phyloP scores from a whole-genome alignment of 257 asterid genomes.

The Asclepias syriaca region DNA sequence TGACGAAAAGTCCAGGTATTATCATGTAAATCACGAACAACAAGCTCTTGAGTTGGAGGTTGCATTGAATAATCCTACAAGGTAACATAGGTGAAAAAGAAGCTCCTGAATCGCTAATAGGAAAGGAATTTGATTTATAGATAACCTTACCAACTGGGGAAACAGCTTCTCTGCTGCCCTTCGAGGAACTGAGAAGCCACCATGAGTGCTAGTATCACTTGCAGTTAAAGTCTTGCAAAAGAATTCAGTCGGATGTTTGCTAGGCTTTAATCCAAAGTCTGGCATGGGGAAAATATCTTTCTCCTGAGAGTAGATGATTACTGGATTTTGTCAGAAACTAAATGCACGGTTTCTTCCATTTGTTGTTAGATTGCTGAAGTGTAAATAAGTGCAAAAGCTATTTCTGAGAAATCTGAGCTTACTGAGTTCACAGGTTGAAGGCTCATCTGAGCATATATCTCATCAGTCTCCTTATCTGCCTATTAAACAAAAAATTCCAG shows the following conservation, averaged over 20 bases:
- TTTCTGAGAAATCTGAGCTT: slow-evolving; percentile 22
- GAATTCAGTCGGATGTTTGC: slow-evolving; percentile 85
- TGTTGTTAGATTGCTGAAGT: neutral
- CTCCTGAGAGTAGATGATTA: slow-evolving; percentile 42
- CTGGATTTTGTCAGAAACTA: slow-evolving; percentile 2
- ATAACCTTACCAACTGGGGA: slow-evolving; percentile 62
- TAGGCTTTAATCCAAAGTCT: slow-evolving; percentile 66
- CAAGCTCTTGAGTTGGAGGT: slow-evolving; percentile 96
- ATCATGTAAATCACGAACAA: slow-evolving; percentile 84
- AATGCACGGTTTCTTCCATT: neutral
- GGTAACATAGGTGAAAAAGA: neutral
- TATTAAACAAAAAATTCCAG: slow-evolving; percentile 25
- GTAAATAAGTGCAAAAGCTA: slow-evolving; percentile 3
- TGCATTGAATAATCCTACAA: slow-evolving; percentile 86
- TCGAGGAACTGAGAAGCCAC: slow-evolving; percentile 96
- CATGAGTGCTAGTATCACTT: slow-evolving; percentile 97
- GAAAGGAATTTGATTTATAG: neutral
- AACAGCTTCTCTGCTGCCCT: slow-evolving; percentile 96
- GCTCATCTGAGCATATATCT: slow-evolving; percentile 93
- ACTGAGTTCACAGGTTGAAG: slow-evolving; percentile 88
- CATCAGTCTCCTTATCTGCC: slow-evolving; percentile 98
- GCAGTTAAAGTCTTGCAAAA: slow-evolving; percentile 96
- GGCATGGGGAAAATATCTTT: slow-evolving; percentile 85
- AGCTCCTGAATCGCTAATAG: neutral
- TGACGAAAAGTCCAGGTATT: slow-evolving; percentile 96